Percentiles rank a stretch among this genome's conserved stretches.
These are phyloP conservation scores for Naganishia onofrii DNA, from an alignment of 768 basidiomycete species.

Conservation along the genomic window DNA sequence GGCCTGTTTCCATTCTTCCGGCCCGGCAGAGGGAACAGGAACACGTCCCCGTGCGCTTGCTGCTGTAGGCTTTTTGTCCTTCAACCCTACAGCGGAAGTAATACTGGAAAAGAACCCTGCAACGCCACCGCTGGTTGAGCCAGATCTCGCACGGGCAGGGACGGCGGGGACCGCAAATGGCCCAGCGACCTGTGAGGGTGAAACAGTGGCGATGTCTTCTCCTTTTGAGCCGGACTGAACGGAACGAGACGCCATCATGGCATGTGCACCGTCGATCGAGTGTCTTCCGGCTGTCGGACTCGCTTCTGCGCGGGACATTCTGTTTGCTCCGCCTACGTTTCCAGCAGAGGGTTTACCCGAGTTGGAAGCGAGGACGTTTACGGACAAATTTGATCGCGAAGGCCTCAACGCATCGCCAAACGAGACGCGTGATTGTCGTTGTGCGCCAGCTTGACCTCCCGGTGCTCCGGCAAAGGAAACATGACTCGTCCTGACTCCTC, in stretches of 20 bases:
- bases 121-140: slow-evolving; percentile 2
- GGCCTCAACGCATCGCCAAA: slow-evolving; percentile 49
- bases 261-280: slow-evolving; percentile 34
- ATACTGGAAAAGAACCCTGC: slow-evolving; percentile 24
- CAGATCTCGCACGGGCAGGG: neutral
- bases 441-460: slow-evolving; percentile 17
- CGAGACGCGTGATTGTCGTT: slow-evolving; percentile 47
- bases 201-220: slow-evolving; percentile 41
- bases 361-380: slow-evolving; percentile 30
- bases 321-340: neutral
- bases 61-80: slow-evolving; percentile 16
- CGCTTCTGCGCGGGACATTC: slow-evolving; percentile 8
- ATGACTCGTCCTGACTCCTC: slow-evolving; percentile 42
- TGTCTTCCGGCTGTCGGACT: slow-evolving; percentile 19
- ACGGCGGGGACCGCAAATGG: slow-evolving; percentile 35
- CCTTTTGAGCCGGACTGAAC: neutral
- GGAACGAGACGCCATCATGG: slow-evolving; percentile 35
- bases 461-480: slow-evolving; percentile 50
- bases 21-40: neutral
- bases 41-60: neutral
- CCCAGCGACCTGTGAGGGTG: slow-evolving; percentile 46
- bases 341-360: too few species aligned
- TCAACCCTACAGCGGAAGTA: slow-evolving; percentile 21
- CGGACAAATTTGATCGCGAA: slow-evolving; percentile 31
- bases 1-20: slow-evolving; percentile 34